These are phyloP conservation scores for Aureobasidium lini DNA, from an alignment of 2,329 filamentous ascomycete genomes.

Conservation along the genomic window DNA sequence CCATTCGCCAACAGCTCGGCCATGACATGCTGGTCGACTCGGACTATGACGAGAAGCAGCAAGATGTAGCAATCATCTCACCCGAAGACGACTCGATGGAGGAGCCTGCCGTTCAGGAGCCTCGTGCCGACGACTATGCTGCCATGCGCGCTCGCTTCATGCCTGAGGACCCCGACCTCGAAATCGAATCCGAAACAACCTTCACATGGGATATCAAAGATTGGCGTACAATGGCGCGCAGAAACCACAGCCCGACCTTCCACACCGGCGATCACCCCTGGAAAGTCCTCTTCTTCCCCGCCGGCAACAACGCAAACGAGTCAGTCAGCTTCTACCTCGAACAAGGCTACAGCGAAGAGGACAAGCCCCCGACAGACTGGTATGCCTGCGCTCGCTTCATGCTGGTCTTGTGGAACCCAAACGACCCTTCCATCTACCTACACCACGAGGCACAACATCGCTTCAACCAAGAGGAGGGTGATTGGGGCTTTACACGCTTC, in stretches of 20 bases:
- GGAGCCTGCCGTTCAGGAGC: slow-evolving; percentile 32
- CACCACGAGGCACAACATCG: slow-evolving; percentile 81
- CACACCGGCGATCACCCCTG: slow-evolving; percentile 81
- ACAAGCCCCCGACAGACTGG: slow-evolving; percentile 78
- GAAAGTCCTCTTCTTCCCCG: slow-evolving; percentile 93
- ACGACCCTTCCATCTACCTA: slow-evolving; percentile 75
- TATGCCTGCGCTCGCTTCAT: slow-evolving; percentile 95
- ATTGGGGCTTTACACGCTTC: slow-evolving; percentile 98
- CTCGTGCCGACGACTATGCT: slow-evolving; percentile 58
- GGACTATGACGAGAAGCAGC: slow-evolving; percentile 54
- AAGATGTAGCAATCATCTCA: slow-evolving; percentile 52
- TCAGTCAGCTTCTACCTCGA: slow-evolving; percentile 93
- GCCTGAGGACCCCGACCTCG: slow-evolving; percentile 68
- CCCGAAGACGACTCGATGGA: slow-evolving; percentile 53
- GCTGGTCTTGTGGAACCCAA: slow-evolving; percentile 87
- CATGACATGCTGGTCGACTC: slow-evolving; percentile 58
- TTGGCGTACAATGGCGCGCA: slow-evolving; percentile 69
- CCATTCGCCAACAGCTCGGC: slow-evolving; percentile 40
- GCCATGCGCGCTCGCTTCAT: slow-evolving; percentile 79
- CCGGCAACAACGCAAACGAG: slow-evolving; percentile 81
- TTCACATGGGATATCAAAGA: slow-evolving; percentile 82
- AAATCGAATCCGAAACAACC: slow-evolving; percentile 66
- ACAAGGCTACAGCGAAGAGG: slow-evolving; percentile 69
- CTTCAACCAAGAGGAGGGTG: slow-evolving; percentile 91
- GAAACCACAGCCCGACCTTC: slow-evolving; percentile 83